Percentiles rank a stretch among this genome's conserved stretches.
Conservation (phyloP, 495 filamentous ascomycete species). For the Annulohypoxylon nitens region DNA sequence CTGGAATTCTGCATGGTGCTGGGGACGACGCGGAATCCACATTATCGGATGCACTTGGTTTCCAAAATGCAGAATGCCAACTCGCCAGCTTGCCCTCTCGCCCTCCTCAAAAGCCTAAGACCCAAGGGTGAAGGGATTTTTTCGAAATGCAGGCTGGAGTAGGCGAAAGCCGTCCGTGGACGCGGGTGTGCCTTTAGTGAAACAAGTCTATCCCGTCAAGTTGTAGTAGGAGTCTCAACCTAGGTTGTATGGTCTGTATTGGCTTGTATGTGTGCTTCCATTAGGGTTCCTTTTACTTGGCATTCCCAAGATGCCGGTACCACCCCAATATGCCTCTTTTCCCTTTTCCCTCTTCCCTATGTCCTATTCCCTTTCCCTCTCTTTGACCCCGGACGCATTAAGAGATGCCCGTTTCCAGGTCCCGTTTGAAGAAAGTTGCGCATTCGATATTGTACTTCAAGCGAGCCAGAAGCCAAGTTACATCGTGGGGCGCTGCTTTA, state of each 20-base stretch:
- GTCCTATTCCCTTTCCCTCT: constrained; percentile 1
- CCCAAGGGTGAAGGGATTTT: constrained; percentile 26
- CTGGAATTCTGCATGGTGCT: constrained; percentile 44
- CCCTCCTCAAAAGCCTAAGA: neutral
- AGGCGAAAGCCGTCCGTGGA: constrained; percentile 18
- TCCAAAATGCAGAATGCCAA: constrained; percentile 41
- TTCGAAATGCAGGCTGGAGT: constrained; percentile 26
- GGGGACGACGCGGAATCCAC: constrained; percentile 45
- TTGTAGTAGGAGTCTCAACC: constrained; percentile 2
- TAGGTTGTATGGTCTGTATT: neutral
- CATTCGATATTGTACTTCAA: constrained; percentile 32
- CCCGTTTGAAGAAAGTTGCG: constrained; percentile 41
- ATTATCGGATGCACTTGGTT: constrained; percentile 46
- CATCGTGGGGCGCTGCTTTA: constrained; percentile 47
- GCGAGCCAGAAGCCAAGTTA: constrained; percentile 34
- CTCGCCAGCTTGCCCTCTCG: neutral
- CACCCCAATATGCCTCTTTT: constrained; percentile 44
- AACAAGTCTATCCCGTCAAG: constrained; percentile 20
- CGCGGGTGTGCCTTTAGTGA: constrained; percentile 23
- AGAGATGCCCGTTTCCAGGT: constrained; percentile 41
- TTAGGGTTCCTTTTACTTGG: constrained; percentile 47
- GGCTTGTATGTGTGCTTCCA: constrained; percentile 34
- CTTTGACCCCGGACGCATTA: constrained; percentile 37
- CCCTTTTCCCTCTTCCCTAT: neutral
- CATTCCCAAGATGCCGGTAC: constrained; percentile 49